These are phyloP conservation scores for Lepidium africanum DNA, from an alignment of 345 rosid species.

Conservation along the genomic window DNA sequence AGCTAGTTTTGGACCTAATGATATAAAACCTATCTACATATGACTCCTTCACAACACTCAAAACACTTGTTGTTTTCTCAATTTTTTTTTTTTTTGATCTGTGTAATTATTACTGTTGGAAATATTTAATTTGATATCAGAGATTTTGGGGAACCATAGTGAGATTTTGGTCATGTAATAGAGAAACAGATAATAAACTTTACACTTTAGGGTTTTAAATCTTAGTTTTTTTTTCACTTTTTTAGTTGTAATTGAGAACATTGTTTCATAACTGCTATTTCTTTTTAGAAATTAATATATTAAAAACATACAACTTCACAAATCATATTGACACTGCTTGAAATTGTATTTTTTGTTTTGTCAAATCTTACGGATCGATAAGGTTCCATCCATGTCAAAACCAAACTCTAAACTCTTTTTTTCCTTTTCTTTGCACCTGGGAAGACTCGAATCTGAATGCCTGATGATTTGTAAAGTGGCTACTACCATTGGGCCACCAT, in stretches of 20 bases:
- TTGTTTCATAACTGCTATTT: too few relatives aligned
- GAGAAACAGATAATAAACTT: not conserved
- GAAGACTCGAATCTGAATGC: too few relatives aligned
- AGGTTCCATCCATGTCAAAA: too few relatives aligned
- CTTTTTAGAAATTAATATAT: too few relatives aligned
- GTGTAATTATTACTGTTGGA: not conserved
- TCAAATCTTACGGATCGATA: too few relatives aligned
- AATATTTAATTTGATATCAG: not conserved
- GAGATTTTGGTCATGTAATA: slow-evolving; percentile 5
- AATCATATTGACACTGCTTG: too few relatives aligned
- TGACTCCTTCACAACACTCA: slow-evolving; percentile 22
- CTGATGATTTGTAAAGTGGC: too few relatives aligned
- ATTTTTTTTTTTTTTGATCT: not conserved
- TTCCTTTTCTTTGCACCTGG: too few relatives aligned
- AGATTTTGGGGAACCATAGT: not conserved
- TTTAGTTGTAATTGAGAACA: not conserved
- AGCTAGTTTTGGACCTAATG: slow-evolving; percentile 78
- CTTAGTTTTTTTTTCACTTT: not conserved
- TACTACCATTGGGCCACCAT: too few relatives aligned
- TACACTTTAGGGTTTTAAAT: not conserved
- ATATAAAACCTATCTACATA: slow-evolving; percentile 93
- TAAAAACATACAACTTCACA: too few relatives aligned
- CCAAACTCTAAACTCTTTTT: too few relatives aligned
- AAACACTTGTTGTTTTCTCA: not conserved
- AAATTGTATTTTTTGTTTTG: too few relatives aligned